Conservation (phyloP, 208 protist species). For the Leptomonas seymouri region DNA sequence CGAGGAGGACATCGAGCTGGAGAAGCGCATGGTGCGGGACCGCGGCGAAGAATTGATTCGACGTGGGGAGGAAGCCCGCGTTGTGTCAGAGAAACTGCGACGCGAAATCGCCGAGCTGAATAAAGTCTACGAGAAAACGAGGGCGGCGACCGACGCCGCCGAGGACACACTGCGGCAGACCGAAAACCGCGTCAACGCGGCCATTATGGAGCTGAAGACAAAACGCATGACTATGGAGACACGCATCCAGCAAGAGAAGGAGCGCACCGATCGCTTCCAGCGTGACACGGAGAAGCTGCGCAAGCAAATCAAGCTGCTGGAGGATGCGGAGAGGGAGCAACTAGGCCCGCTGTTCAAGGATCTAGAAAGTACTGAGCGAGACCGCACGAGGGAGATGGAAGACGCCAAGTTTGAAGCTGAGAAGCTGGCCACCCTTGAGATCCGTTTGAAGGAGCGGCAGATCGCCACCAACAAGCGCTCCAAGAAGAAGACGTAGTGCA, state of each 20-base stretch:
- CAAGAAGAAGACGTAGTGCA: constrained; percentile 19
- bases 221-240: constrained; percentile 75
- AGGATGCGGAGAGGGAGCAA: constrained; percentile 70
- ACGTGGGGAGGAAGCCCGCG: constrained; percentile 80
- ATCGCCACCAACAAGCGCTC: constrained; percentile 29
- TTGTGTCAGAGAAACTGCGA: constrained; percentile 73
- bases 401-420: constrained; percentile 80
- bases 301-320: constrained; percentile 74
- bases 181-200: constrained; percentile 70
- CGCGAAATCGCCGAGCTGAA: constrained; percentile 80
- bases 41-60: constrained; percentile 85
- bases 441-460: constrained; percentile 78
- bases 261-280: constrained; percentile 56
- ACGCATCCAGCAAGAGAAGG: constrained; percentile 85
- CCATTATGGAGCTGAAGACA: constrained; percentile 50
- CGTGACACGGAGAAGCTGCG: constrained; percentile 85
- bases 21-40: constrained; percentile 85
- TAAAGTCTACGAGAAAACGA: constrained; percentile 46
- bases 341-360: constrained; percentile 64
- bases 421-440: constrained; percentile 61
- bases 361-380: constrained; percentile 47
- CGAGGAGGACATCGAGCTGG: constrained; percentile 85
- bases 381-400: constrained; percentile 65
- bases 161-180: constrained; percentile 59
- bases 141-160: constrained; percentile 44